Conservation (phyloP, 306 rosid species). For the Fagus crenata region DNA sequence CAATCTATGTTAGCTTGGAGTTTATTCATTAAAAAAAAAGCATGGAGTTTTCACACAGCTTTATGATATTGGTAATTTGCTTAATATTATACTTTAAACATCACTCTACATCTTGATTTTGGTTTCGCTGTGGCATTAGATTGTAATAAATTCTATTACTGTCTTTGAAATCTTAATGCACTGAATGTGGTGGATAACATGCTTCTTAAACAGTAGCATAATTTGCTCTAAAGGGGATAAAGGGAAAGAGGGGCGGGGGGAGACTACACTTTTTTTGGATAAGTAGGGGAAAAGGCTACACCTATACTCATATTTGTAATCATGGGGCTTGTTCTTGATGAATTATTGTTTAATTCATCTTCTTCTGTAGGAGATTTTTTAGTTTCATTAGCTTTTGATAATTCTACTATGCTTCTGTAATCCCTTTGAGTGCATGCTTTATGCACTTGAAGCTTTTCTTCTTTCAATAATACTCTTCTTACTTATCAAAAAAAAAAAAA, state of each 20-base stretch:
- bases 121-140: background rate
- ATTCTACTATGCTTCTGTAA: no score
- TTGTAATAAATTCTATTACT: background rate
- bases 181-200: background rate
- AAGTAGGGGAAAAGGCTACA: background rate
- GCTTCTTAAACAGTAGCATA: background rate
- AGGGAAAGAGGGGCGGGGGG: background rate
- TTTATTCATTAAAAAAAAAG: background rate
- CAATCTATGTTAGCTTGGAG: background rate
- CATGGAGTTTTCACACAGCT: background rate
- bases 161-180: background rate
- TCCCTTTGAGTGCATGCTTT: no score
- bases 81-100: background rate
- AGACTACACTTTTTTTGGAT: background rate
- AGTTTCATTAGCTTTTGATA: no score
- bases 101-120: background rate
- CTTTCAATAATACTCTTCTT: no score
- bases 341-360: constrained; percentile 17
- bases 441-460: no score
- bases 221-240: background rate
- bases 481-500: no score
- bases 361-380: no score
- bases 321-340: constrained; percentile 16
- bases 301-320: background rate
- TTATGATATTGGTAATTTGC: background rate